Evolutionary conservation across 1,139 yeast genomes (phyloP).

Genomic region (Suhomyces terraborum): DNA sequence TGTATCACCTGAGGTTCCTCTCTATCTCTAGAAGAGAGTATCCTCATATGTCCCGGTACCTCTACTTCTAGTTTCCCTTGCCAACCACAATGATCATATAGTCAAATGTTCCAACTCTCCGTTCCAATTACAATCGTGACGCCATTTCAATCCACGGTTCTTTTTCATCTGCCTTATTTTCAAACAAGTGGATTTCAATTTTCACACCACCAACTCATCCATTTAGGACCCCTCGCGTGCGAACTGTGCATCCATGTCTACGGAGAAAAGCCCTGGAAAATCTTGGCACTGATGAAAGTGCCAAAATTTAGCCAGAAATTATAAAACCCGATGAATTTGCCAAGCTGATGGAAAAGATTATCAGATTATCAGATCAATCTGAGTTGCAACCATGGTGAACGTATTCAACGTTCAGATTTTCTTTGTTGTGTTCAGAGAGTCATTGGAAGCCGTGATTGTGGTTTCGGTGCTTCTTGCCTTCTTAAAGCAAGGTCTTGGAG

Average conservation of each 20-base stretch:
- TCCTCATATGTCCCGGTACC: too few species aligned
- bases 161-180: too few species aligned
- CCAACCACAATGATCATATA: too few species aligned
- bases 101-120: too few species aligned
- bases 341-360: slow-evolving; percentile 2
- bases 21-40: too few species aligned
- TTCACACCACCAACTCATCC: too few species aligned
- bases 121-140: too few species aligned
- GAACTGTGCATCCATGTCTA: not conserved
- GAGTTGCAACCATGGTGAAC: slow-evolving; percentile 26
- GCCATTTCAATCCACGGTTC: too few species aligned
- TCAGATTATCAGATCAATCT: slow-evolving; percentile 3
- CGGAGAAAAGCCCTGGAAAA: too few species aligned
- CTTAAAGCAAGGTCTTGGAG: slow-evolving; percentile 80
- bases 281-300: slow-evolving; percentile 2
- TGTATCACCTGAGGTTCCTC: too few species aligned
- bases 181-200: too few species aligned
- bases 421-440: slow-evolving; percentile 87
- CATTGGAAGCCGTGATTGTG: slow-evolving; percentile 86
- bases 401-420: slow-evolving; percentile 64
- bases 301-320: not conserved
- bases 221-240: not conserved
- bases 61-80: too few species aligned
- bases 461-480: slow-evolving; percentile 89
- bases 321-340: slow-evolving; percentile 4